Evolutionary conservation across 2,329 filamentous ascomycete genomes (phyloP), one percentile per base, ranked within the genome.

Genomic region (Decorospora gaudefroyi): DNA sequence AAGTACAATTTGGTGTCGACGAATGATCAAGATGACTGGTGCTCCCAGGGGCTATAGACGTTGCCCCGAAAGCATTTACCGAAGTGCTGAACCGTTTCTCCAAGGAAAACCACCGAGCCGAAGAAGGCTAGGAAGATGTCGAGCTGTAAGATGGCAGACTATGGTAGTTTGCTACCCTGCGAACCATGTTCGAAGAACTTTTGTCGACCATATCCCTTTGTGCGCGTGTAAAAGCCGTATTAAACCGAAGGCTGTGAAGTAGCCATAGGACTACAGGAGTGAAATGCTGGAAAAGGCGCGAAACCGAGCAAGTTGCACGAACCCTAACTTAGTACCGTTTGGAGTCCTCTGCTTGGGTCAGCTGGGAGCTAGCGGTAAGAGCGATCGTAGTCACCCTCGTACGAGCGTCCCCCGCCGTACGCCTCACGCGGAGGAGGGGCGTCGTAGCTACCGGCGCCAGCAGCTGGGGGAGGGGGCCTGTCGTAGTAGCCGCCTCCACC

Each of bases 401-500:
- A 72, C 46, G 68, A 67, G 62, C 69, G 64, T 51, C 61, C 53
- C 49, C 70, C 67, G 40, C 60, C 53, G 55, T 71, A 70, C 42
- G 66, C 54, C 18, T 71, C 69, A 51, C 64, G 62, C 51, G 68
- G 67, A 58, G 65, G 62, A 56, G 69, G 57, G 45, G 66, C 63
- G 38, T 67, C 67, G 45, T 71, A 69, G 30, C 65, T 59, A 29
- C 45, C 45, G 13, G 46, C 50, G 41, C 64, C 53, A 25, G 64
- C 57, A 30, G 66, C 58, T 16, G 65, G 65, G 49, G 70, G 68
- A 58, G 80, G 77, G 59, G 77, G 76, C 54, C 78, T 76, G 55
- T 80, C 79, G 65, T 79, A 80, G 49, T 74, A 72, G 47, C 76
- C 71, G 51, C 83, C 80, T 53, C 83, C 73, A 41, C 78, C 78